These are phyloP conservation scores for Breviolum minutum DNA, from an alignment of 73 alveolate species.

Conservation along the genomic window DNA sequence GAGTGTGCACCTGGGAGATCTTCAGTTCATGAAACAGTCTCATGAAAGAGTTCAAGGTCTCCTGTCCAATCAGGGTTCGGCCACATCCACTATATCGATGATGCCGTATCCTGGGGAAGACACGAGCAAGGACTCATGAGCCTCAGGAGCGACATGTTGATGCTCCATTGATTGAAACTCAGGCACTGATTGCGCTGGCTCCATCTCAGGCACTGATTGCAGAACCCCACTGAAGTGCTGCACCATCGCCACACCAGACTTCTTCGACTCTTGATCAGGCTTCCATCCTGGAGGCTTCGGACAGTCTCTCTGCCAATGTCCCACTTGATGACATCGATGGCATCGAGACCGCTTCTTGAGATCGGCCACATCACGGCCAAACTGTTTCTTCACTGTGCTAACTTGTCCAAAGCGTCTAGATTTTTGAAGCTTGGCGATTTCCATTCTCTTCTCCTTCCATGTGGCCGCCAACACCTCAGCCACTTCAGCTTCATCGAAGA, in stretches of 20 bases:
- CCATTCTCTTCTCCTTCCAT: constrained; percentile 6
- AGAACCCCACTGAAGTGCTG: too few species aligned
- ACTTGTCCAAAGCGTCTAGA: background rate
- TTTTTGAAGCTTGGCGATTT: constrained; percentile 19
- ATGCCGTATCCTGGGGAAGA: constrained; percentile 28
- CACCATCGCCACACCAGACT: too few species aligned
- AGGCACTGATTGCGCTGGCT: background rate
- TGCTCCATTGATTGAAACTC: background rate
- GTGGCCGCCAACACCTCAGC: constrained; percentile 40
- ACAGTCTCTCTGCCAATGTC: constrained; percentile 38
- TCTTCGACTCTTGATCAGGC: too few species aligned
- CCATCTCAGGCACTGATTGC: background rate
- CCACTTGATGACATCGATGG: background rate
- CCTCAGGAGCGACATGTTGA: too few species aligned
- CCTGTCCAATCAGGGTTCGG: constrained; percentile 12
- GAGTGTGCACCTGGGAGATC: too few species aligned
- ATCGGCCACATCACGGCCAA: background rate
- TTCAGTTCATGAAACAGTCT: background rate
- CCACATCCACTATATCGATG: constrained; percentile 29
- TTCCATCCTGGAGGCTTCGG: background rate
- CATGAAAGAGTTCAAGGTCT: background rate
- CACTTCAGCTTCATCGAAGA: background rate
- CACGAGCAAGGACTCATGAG: background rate
- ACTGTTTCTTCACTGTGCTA: background rate
- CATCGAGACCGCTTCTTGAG: background rate